Evolutionary conservation across 345 rosid genomes (phyloP).

Genomic region (Durio zibethinus): DNA sequence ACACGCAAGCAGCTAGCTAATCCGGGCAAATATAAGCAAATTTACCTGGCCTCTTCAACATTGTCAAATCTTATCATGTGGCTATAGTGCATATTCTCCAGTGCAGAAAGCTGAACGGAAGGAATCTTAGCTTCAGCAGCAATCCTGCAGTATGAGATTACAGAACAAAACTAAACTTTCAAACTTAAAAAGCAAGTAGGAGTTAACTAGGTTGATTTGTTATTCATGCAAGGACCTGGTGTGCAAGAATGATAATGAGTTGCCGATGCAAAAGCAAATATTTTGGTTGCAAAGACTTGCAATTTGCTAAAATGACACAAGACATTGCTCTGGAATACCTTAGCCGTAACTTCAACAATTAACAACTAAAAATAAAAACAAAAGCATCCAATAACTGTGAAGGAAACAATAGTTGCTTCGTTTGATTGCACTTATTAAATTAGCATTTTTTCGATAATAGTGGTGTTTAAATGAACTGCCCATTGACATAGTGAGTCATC

Average conservation of each 20-base stretch:
- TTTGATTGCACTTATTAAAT: background rate
- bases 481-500: background rate
- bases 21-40: slow-evolving; percentile 11
- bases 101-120: slow-evolving; percentile 66
- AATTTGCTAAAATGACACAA: background rate
- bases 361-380: background rate
- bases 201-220: background rate
- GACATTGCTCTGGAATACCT: background rate
- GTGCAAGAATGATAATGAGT: background rate
- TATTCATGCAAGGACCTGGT: background rate
- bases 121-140: slow-evolving; percentile 70
- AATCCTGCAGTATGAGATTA: slow-evolving; percentile 48
- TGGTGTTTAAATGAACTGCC: background rate
- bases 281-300: background rate
- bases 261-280: background rate
- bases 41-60: slow-evolving; percentile 75
- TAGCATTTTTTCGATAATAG: background rate
- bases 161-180: background rate
- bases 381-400: background rate
- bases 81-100: slow-evolving; percentile 93
- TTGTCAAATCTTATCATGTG: slow-evolving; percentile 93
- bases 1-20: background rate
- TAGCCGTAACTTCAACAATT: background rate
- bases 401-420: background rate
- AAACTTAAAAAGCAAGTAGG: background rate